Conservation (phyloP, 2,329 filamentous ascomycete genomes). For the Zymoseptoria tritici region DNA sequence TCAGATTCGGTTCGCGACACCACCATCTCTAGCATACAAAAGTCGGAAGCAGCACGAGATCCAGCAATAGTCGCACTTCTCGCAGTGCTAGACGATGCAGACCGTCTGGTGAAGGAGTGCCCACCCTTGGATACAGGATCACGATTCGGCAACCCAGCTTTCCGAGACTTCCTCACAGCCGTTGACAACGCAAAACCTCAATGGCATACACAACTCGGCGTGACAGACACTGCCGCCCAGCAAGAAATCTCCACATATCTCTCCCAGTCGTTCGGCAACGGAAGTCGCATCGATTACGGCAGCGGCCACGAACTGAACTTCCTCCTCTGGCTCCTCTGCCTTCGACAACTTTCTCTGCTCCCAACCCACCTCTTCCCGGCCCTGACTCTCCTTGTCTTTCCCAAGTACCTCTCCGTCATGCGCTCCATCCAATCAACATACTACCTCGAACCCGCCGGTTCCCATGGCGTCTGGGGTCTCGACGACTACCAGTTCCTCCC, state of each 20-base stretch:
- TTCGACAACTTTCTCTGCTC: constrained; percentile 69
- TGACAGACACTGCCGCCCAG: constrained; percentile 47
- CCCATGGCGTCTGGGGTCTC: constrained; percentile 94
- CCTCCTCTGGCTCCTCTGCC: constrained; percentile 88
- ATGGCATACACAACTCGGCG: constrained; percentile 59
- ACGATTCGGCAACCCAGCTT: constrained; percentile 89
- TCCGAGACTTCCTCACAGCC: constrained; percentile 71
- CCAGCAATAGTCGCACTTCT: constrained; percentile 57
- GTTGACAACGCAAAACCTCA: constrained; percentile 39
- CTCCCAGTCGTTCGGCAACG: constrained; percentile 75
- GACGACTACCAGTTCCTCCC: constrained; percentile 74
- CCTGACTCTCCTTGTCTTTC: constrained; percentile 70
- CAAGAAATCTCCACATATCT: constrained; percentile 75
- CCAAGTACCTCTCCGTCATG: constrained; percentile 78
- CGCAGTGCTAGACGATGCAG: constrained; percentile 61
- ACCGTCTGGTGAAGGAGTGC: constrained; percentile 57
- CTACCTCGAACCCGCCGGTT: constrained; percentile 74
- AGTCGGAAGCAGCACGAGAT: constrained; percentile 47
- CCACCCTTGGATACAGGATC: constrained; percentile 85
- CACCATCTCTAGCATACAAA: constrained; percentile 55
- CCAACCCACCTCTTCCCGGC: constrained; percentile 59
- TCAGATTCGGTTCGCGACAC: constrained; percentile 71
- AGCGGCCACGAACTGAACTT: constrained; percentile 98
- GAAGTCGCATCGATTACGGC: constrained; percentile 85
- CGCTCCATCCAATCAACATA: constrained; percentile 82